Evolutionary conservation across 495 filamentous ascomycete genomes (phyloP).

Genomic region (Viridothelium virens): DNA sequence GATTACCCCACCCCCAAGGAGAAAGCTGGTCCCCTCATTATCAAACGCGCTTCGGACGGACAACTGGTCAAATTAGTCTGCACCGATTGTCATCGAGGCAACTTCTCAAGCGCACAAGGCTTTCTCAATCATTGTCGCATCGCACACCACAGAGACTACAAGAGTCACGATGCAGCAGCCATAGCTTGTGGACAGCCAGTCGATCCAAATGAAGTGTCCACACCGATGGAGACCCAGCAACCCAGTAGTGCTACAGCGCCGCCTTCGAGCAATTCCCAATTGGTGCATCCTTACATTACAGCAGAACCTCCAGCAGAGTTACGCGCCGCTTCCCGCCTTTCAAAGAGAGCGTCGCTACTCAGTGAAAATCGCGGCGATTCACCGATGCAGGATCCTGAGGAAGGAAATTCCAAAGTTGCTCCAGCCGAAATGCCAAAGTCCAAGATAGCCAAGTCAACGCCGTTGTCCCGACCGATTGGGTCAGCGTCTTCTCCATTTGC

Average conservation of each 20-base stretch:
- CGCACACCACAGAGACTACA: slow-evolving; percentile 80
- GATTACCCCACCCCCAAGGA: slow-evolving; percentile 59
- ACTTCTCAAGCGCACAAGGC: slow-evolving; percentile 91
- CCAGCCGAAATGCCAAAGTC: background rate
- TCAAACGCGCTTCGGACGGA: slow-evolving; percentile 53
- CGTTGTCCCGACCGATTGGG: slow-evolving; percentile 8
- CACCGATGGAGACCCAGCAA: slow-evolving; percentile 18
- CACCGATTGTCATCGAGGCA: slow-evolving; percentile 74
- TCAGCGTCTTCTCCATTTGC: slow-evolving; percentile 38
- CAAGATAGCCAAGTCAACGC: slow-evolving; percentile 17
- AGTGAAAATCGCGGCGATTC: background rate
- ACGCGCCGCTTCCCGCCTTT: background rate
- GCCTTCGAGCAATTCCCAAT: background rate
- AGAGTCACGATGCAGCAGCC: slow-evolving; percentile 93
- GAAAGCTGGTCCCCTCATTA: slow-evolving; percentile 52
- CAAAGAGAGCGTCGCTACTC: background rate
- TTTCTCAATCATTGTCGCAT: slow-evolving; percentile 99
- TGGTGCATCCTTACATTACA: slow-evolving; percentile 23
- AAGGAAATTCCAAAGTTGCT: background rate
- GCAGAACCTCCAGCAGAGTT: background rate
- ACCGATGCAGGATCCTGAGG: background rate
- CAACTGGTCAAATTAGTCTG: slow-evolving; percentile 73
- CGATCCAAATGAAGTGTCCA: slow-evolving; percentile 40
- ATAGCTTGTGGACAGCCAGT: slow-evolving; percentile 75
- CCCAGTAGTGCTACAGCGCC: background rate